phyloP scores from a whole-genome alignment of 176 grass and related monocot species.

The Tillandsia fasciculata region DNA sequence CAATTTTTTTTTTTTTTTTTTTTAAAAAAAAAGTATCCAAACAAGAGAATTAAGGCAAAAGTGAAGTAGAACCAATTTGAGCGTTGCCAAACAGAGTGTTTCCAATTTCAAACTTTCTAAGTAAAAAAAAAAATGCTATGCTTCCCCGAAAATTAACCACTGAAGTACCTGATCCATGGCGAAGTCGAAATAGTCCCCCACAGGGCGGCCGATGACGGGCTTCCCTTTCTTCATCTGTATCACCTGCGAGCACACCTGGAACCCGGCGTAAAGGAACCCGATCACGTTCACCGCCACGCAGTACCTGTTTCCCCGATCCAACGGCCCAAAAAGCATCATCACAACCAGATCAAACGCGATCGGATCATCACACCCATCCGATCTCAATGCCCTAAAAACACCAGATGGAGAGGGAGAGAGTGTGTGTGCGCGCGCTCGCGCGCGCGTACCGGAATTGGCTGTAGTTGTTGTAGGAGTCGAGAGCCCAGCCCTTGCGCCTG shows the following conservation, averaged over 20 bases:
- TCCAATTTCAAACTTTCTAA: too few relatives aligned
- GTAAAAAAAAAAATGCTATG: neutral
- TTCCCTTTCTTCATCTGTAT: constrained; percentile 41
- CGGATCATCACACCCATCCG: constrained; percentile 1
- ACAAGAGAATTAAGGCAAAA: too few relatives aligned
- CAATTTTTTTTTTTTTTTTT: too few relatives aligned
- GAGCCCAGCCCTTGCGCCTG: constrained; percentile 65
- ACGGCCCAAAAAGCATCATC: neutral
- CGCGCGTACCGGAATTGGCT: constrained; percentile 55
- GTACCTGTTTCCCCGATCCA: constrained; percentile 37
- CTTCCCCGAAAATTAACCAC: constrained; percentile 4
- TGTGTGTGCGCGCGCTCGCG: too few relatives aligned
- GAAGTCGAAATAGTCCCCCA: constrained; percentile 68
- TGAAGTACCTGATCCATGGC: constrained; percentile 80
- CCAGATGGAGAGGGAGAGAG: neutral
- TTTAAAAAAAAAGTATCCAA: too few relatives aligned
- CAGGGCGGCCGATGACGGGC: constrained; percentile 44
- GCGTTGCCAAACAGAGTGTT: too few relatives aligned
- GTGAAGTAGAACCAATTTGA: too few relatives aligned
- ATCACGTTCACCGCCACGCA: constrained; percentile 80
- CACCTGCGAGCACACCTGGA: constrained; percentile 41
- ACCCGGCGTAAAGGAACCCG: constrained; percentile 64
- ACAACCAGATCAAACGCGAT: neutral
- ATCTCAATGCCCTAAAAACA: neutral
- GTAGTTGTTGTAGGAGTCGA: constrained; percentile 67